A percentile compares a stretch with the other conserved stretches of the same genome.
These are phyloP conservation scores for Saccharomycopsis fodiens DNA, from an alignment of 805 yeast genomes.

Conservation along the genomic window DNA sequence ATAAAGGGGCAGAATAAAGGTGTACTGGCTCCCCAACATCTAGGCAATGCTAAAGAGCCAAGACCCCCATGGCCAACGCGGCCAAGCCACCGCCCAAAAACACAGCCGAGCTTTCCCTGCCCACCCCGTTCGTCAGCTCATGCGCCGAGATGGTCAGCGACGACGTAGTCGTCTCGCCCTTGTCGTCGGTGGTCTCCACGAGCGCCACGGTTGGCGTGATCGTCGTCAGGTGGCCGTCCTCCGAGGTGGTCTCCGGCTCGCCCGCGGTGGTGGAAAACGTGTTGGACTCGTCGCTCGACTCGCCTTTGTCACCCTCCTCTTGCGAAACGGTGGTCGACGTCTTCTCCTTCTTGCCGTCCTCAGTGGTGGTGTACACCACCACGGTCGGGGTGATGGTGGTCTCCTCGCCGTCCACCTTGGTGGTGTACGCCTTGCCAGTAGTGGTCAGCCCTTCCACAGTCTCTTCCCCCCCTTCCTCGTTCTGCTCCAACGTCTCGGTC, in stretches of 20 bases:
- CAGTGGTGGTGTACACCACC: conserved; percentile 4
- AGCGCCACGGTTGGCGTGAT: conserved; percentile 32
- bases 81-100: conserved; percentile 12
- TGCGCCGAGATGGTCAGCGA: conserved; percentile 10
- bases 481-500: not conserved
- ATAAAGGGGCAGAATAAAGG: too few species aligned
- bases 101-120: conserved; percentile 4
- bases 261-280: conserved; percentile 20
- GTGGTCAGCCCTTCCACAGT: not conserved
- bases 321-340: conserved; percentile 7
- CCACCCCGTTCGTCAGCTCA: conserved; percentile 3
- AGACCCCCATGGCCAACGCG: conserved; percentile 13
- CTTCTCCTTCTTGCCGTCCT: not conserved
- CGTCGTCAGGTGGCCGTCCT: conserved; percentile 20
- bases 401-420: conserved; percentile 10
- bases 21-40: too few species aligned
- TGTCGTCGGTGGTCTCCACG: conserved; percentile 19
- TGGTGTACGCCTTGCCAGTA: conserved; percentile 5
- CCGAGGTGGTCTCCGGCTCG: conserved; percentile 9
- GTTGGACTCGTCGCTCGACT: conserved; percentile 13
- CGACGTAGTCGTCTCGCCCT: conserved; percentile 14
- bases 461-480: not conserved
- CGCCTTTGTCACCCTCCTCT: too few species aligned
- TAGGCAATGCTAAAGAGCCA: conserved; percentile 8
- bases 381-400: conserved; percentile 5